phyloP scores from a whole-genome alignment of 345 rosid species.

The Eucalyptus viminalis region DNA sequence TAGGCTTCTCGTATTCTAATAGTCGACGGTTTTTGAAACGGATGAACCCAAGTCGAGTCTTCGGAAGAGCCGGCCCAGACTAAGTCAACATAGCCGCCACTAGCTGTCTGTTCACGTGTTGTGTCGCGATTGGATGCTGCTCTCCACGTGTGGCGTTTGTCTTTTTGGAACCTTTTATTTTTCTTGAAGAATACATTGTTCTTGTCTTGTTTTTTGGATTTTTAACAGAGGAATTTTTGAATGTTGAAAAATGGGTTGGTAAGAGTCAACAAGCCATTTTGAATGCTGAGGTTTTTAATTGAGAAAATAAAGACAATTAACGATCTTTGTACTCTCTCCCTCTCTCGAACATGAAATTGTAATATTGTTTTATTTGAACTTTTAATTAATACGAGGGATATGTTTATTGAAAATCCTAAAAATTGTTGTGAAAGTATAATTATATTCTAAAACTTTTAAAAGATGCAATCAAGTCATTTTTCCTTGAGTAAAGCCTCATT shows the following conservation, averaged over 20 bases:
- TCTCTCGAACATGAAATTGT: no score
- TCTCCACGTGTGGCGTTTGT: not conserved
- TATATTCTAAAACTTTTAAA: no score
- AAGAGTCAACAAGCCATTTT: not conserved
- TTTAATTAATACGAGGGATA: no score
- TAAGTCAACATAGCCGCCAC: not conserved
- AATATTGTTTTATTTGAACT: fast-evolving
- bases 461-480: no score
- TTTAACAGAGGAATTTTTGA: not conserved
- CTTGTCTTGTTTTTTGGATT: not conserved
- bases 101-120: constrained; percentile 1
- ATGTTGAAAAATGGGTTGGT: not conserved
- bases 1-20: not conserved
- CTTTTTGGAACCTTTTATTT: not conserved
- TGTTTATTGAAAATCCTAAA: no score
- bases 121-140: not conserved
- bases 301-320: not conserved
- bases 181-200: not conserved
- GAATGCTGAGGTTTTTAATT: no score
- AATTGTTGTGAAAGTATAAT: fast-evolving
- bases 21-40: not conserved
- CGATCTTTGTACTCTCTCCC: not conserved
- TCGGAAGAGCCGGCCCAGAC: not conserved
- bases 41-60: not conserved
- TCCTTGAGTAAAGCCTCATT: fast-evolving